Evolutionary conservation across 2,329 filamentous ascomycete species (phyloP), one percentile per base, ranked within the genome.

Genomic region (Apiospora kogelbergensis): DNA sequence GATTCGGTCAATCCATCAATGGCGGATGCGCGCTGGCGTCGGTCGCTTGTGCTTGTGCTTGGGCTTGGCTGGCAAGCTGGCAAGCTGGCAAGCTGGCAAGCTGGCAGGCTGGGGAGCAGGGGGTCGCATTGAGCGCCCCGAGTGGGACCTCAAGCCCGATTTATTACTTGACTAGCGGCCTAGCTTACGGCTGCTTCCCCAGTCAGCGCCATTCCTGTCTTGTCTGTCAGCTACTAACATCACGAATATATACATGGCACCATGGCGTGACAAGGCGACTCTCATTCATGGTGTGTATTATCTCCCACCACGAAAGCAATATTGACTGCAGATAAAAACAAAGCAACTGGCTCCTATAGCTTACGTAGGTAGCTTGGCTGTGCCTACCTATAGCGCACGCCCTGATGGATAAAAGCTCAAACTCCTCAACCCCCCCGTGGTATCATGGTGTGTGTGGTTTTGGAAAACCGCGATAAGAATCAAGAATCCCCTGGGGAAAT

Each of bases 261-360:
- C n/a, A n/a, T n/a, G n/a, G n/a, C n/a, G n/a, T n/a, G n/a, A n/a
- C n/a, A n/a, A n/a, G n/a, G n/a, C n/a, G n/a, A n/a, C n/a, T 22
- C 17, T 60, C 53, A 42, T 42, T 42, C 40, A 42, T 42, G 40
- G 40, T 42, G 40, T 42, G 11, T 42, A 15, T 42, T 40, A 15
- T 15, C 5, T 15, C 40, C 40, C 40, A 60, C 53, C 53, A 37
- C 53, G 20, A 60, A 60, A 60, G 30, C 17, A 60, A 60, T 60
- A 60, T 60, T 60, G 26, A 60, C 37, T 60, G 53, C 53, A 37
- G 53, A 60, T 60, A 60, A 37, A 60, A 60, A 60, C 53, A 60
- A 60, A 60, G 53, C 53, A 60, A 60, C 53, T 60, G 53, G 11
- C 53, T 37, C 53, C 30, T 60, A 60, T 60, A 60, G 6, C 37